Evolutionary conservation across 208 protist species (phyloP).

Genomic region (Wallacemonas rigidus): DNA sequence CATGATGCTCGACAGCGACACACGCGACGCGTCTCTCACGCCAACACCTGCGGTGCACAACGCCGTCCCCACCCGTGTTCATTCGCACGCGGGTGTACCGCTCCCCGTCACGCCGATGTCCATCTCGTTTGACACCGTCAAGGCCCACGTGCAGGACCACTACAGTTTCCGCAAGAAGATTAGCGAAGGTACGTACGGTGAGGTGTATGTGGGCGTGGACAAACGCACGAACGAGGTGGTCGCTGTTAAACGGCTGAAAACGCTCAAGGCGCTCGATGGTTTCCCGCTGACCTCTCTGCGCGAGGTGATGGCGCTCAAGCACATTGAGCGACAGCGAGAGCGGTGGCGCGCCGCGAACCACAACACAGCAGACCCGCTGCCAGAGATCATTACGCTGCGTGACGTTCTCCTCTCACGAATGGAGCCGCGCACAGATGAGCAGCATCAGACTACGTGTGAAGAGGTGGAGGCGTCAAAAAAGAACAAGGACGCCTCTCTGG

Average conservation of each 20-base stretch:
- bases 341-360: slow-evolving; percentile 25
- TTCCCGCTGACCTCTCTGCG: slow-evolving; percentile 88
- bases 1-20: slow-evolving; percentile 4
- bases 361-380: slow-evolving; percentile 38
- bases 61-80: slow-evolving; percentile 28
- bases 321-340: slow-evolving; percentile 65
- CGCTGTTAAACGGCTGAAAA: slow-evolving; percentile 88
- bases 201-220: slow-evolving; percentile 88
- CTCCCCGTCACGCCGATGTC: slow-evolving; percentile 53
- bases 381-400: slow-evolving; percentile 66
- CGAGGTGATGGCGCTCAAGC: slow-evolving; percentile 82
- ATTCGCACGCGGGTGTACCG: slow-evolving; percentile 56
- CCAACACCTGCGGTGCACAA: slow-evolving; percentile 47
- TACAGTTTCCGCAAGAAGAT: slow-evolving; percentile 88
- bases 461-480: neutral
- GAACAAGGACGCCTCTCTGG: slow-evolving; percentile 1
- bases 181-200: slow-evolving; percentile 97
- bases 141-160: slow-evolving; percentile 52
- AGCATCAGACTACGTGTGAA: neutral
- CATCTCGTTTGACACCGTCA: slow-evolving; percentile 51
- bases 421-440: slow-evolving; percentile 5
- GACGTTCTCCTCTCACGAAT: slow-evolving; percentile 74
- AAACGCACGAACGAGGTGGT: slow-evolving; percentile 54
- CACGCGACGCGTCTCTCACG: slow-evolving; percentile 25
- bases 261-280: slow-evolving; percentile 74